Percentiles rank a stretch among this genome's conserved stretches.
phyloP scores from a whole-genome alignment of 2,329 filamentous ascomycete genomes.

The Ophiosphaerella herpotricha region DNA sequence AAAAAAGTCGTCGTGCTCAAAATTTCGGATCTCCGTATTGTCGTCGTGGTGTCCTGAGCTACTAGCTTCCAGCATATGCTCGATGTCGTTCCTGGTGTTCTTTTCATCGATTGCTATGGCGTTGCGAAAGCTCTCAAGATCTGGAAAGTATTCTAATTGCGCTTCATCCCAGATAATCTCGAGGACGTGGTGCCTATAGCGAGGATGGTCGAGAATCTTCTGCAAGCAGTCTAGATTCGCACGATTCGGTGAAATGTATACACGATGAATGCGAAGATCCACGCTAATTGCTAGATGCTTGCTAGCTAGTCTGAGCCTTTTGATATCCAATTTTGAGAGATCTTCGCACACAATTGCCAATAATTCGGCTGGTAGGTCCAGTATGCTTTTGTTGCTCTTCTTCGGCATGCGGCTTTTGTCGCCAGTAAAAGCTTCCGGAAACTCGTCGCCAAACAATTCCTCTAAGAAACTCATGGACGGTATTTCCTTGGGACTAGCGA shows the following conservation, averaged over 20 bases:
- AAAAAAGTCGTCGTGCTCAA: conserved; percentile 18
- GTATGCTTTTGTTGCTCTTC: conserved; percentile 22
- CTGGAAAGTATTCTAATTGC: conserved; percentile 26
- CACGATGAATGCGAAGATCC: conserved; percentile 38
- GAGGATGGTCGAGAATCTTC: conserved; percentile 44
- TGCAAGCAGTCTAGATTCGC: conserved; percentile 46
- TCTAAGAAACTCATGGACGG: conserved; percentile 32
- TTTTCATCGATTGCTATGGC: conserved; percentile 23
- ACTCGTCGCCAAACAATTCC: conserved; percentile 30
- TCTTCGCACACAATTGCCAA: conserved; percentile 18
- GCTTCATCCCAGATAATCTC: conserved; percentile 52
- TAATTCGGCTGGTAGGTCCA: conserved; percentile 26
- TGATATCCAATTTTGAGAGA: conserved; percentile 25
- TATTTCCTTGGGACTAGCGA: conserved; percentile 20
- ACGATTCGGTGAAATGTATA: conserved; percentile 50
- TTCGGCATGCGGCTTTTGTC: conserved; percentile 1
- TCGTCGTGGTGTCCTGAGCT: conserved; percentile 1
- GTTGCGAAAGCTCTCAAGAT: conserved; percentile 12
- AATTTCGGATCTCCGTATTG: conserved; percentile 4
- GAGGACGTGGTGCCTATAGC: conserved; percentile 33
- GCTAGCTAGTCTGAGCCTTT: conserved; percentile 23
- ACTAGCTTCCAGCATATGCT: conserved; percentile 7
- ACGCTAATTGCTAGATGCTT: conserved; percentile 19
- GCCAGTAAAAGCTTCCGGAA: conserved; percentile 24
- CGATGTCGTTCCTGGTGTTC: conserved; percentile 7